These are phyloP conservation scores for Phytophthora uliginosa DNA, from an alignment of 352 stramenopile species.

Conservation along the genomic window DNA sequence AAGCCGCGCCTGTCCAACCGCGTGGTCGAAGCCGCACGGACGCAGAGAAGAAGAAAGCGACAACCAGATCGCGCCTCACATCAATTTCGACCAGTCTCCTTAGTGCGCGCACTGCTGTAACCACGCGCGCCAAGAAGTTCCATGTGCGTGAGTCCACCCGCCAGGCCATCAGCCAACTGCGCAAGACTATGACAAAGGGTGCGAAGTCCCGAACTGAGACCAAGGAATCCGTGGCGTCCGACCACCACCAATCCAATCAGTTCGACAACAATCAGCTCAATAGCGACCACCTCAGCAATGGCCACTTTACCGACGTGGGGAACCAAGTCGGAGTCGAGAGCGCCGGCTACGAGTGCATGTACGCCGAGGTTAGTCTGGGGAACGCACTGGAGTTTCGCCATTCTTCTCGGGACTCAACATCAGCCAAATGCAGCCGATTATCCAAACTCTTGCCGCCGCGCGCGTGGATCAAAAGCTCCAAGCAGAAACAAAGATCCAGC, in stretches of 20 bases:
- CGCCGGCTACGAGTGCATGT: conserved; percentile 29
- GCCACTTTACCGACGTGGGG: neutral
- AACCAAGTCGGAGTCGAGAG: conserved; percentile 12
- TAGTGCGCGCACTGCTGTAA: conserved; percentile 23
- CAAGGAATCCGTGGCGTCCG: neutral
- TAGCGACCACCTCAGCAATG: conserved; percentile 15
- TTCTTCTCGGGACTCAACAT: neutral
- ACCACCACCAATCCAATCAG: conserved; percentile 14
- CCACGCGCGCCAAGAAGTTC: conserved; percentile 26
- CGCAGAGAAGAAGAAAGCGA: conserved; percentile 7
- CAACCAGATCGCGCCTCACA: conserved; percentile 18
- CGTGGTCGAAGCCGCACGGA: neutral
- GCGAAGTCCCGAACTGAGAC: conserved; percentile 4
- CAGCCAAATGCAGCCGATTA: neutral
- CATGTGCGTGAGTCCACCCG: conserved; percentile 37
- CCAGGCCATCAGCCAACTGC: conserved; percentile 31
- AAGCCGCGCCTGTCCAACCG: neutral
- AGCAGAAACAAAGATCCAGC: conserved; percentile 10
- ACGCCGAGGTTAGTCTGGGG: conserved; percentile 26
- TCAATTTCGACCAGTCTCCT: conserved; percentile 32
- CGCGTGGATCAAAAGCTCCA: conserved; percentile 32
- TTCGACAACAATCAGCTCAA: conserved; percentile 15
- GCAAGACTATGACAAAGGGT: conserved; percentile 24
- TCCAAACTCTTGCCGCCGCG: conserved; percentile 26
- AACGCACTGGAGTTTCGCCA: conserved; percentile 9